Evolutionary conservation across 768 basidiomycete genomes (phyloP), one percentile per base, ranked within the genome.

Genomic region (Trametes cubensis): DNA sequence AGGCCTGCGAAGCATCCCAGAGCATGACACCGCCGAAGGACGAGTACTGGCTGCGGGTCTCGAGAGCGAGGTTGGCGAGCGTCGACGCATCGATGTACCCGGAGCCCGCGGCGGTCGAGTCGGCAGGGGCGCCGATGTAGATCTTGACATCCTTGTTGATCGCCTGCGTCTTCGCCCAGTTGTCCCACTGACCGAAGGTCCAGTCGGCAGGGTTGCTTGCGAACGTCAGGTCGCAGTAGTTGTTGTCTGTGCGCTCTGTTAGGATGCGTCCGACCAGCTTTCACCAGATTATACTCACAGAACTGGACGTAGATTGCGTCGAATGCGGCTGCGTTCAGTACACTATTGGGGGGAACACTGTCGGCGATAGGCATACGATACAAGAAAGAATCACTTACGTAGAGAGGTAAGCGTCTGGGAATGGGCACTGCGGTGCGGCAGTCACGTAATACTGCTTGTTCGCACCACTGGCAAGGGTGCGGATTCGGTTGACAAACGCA

Each of bases 281-380:
- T n/a, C n/a, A n/a, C n/a, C n/a, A n/a, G n/a, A n/a, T n/a, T n/a
- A n/a, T 7, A 68, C 79, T 62, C 66, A 81, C 82, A 84, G 71
- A 90, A 87, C 70, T 89, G 89, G 40, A 90, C 87, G 68, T 88
- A 90, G 61, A 91, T 75, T 1, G 87, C 87, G 73, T 91, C 89
- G 65, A 90, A 91, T 4, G 71, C 79, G 14, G 83, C 88, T 0
- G 78, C 67, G 67, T 88, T 83, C 57, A 90, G 75, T 20, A 87
- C 85, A 11, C 77, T 76, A n/a, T n/a, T n/a, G n/a, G n/a, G n/a
- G n/a, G n/a, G n/a, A n/a, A 20, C 17, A 48, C 4, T 1, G 26
- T 28, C 8, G 21, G 34, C 4, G 14, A 20, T 15, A 18, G 3
- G 18, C 1, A 11, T 11, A n/a, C 4, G 38, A 40, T 10, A 30